Conservation (phyloP, 208 protist genomes). For the Balamuthia mandrillaris region DNA sequence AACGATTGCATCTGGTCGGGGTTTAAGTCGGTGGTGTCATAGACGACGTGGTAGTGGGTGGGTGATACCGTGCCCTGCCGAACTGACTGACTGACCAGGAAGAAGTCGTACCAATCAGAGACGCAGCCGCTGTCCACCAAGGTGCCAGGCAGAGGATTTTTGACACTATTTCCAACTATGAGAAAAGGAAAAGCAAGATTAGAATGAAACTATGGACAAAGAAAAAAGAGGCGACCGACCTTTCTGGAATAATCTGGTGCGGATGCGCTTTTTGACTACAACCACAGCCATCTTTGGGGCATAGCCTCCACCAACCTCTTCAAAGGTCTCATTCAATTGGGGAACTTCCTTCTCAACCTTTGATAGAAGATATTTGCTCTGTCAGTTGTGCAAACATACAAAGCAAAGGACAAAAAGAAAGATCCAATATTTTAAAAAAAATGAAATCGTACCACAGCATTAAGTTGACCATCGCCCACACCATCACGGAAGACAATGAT, state of each 20-base stretch:
- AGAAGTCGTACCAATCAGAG: slow-evolving; percentile 55
- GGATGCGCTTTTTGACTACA: slow-evolving; percentile 62
- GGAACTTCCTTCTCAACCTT: slow-evolving; percentile 14
- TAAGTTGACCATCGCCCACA: slow-evolving; percentile 58
- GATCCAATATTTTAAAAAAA: background rate
- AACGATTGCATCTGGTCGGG: slow-evolving; percentile 30
- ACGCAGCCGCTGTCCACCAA: slow-evolving; percentile 36
- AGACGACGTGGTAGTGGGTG: slow-evolving; percentile 56
- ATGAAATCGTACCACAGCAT: background rate
- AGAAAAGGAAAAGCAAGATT: background rate
- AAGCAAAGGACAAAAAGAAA: background rate
- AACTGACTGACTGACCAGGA: slow-evolving; percentile 43
- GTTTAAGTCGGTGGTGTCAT: background rate
- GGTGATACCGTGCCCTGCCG: slow-evolving; percentile 50
- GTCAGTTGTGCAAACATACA: background rate
- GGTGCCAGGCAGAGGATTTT: slow-evolving; percentile 50
- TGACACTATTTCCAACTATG: background rate
- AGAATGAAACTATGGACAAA: background rate
- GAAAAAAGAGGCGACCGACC: background rate
- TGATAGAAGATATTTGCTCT: background rate
- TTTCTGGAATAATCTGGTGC: slow-evolving; percentile 44
- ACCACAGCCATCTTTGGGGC: slow-evolving; percentile 47
- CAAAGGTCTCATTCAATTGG: background rate
- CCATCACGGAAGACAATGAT: slow-evolving; percentile 60
- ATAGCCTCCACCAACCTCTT: background rate